Base-by-base conservation (phyloP, 495 filamentous ascomycete species). In the Pyrenula aspistea region DNA sequence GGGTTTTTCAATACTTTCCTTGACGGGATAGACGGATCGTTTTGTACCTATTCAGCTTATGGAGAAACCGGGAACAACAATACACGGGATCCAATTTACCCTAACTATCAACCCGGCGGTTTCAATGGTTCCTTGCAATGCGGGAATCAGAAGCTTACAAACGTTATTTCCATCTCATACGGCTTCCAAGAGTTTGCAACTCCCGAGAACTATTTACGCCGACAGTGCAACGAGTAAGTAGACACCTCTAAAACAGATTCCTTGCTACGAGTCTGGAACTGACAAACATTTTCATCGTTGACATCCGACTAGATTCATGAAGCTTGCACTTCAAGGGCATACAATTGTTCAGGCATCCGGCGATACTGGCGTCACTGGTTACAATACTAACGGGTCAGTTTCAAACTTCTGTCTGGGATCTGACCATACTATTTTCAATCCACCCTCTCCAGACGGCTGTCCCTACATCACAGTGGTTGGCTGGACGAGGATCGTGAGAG, bases 301-400 rank as follows among this genome's bases (percentile, higher is more conserved):
- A n/a, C n/a, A n/a, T 42, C 15, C 8, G 31, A 8, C 8, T 42
- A 42, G 31, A 42, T 42, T 73, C 62, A 76, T 87, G 71, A 87
- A 87, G 69, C 80, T 87, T 3, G 83, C 77, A 1, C 70, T 86
- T 22, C 78, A 78, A 56, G 84, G 84, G 11, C 72, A 83, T 8
- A 80, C 80, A 0, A 68, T 86, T n/a, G 59, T 88, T 36, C 78
- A 79, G 58, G 78, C 83, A 0, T 83, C 77, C 0, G 82, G 83
- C 10, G 82, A 85, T 65, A 73, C 69, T 24, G 82, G 83, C 25
- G 82, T 84, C 2, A 77, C 68, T 0, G 62, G 67, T 11, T 67
- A 65, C 11, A 65, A 69, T 42, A 63, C 67, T 2, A 42, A 4
- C 4, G 31, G 31, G 15, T 4, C 24, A 65, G 61, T 15, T 63